Base-by-base conservation (phyloP, 169 alveolate species). In the Babesia sp. region DNA sequence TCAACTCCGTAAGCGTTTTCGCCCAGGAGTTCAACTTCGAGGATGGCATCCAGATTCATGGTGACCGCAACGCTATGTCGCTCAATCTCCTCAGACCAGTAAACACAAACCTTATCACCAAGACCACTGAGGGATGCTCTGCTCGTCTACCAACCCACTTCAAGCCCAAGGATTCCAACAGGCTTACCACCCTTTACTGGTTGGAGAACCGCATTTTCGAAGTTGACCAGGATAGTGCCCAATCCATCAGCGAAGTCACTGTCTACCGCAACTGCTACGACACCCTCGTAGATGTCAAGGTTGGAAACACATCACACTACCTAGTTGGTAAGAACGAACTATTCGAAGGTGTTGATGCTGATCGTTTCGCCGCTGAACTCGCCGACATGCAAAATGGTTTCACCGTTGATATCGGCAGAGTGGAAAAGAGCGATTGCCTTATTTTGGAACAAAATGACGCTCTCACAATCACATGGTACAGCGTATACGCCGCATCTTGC, bases 211-310 rank as follows among this genome's bases (percentile, higher is more conserved):
- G 28, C 24, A 57, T 57, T 50, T 36, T 33, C 50, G 67, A 39
- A 22, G 50, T 57, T 22, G 64, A 28, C 11, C 45, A 55, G 42
- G 64, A 55, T 34, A 11, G 16, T 24, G 64, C 7, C 2, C 45
- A 55, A 12, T n/a, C 45, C 64, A 57, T 57, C 31, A 50, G 36
- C 24, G 45, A 57, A 39, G 67, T 57, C 26, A 37, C 36, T 39
- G 67, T 57, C 50, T 11, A 18, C 45, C 45, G 50, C 48, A 31
- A 57, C 50, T 57, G 67, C 67, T 36, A 34, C 36, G 50, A 57
- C 24, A 8, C 67, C 67, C 42, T 37, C n/a, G 48, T 57, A 8
- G 12, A 7, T 31, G 48, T 57, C 34, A 3, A 22, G 16, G 50
- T 57, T 16, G 53, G 34, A 24, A 28, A 18, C 31, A 31, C 28